phyloP scores from a whole-genome alignment of 2,329 filamentous ascomycete species.

The Lachnellula subtilissima region DNA sequence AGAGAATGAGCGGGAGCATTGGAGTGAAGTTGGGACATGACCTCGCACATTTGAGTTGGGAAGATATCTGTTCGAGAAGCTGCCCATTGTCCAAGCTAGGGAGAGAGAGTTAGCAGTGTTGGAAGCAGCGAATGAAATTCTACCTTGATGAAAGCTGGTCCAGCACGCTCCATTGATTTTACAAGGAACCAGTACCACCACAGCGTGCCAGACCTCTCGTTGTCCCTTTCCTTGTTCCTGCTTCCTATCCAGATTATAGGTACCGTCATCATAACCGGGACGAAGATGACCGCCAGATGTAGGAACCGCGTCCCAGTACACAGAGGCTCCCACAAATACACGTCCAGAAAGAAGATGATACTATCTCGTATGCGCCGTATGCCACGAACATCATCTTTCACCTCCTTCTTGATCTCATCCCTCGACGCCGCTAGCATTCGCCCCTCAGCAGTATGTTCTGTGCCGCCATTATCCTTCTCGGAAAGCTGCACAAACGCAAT shows the following conservation, averaged over 20 bases:
- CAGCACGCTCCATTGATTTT: constrained; percentile 82
- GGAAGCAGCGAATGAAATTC: background rate
- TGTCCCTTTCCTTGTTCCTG: constrained; percentile 57
- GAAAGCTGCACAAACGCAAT: constrained; percentile 54
- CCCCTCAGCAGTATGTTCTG: constrained; percentile 68
- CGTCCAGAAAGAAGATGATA: constrained; percentile 63
- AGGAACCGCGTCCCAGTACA: constrained; percentile 85
- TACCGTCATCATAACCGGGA: constrained; percentile 77
- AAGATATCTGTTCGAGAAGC: constrained; percentile 96
- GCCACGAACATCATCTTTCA: constrained; percentile 57
- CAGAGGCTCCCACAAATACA: constrained; percentile 76
- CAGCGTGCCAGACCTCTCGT: constrained; percentile 74
- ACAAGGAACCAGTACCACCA: constrained; percentile 96
- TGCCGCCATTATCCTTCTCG: constrained; percentile 47
- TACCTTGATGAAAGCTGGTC: constrained; percentile 96
- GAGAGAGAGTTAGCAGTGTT: constrained; percentile 17
- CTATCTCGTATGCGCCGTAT: constrained; percentile 53
- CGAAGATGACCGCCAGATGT: constrained; percentile 81
- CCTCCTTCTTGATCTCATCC: constrained; percentile 67
- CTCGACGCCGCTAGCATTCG: constrained; percentile 83
- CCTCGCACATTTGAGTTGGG: constrained; percentile 81
- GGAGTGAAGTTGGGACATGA: constrained; percentile 94
- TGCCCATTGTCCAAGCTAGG: constrained; percentile 91
- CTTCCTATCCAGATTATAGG: constrained; percentile 77
- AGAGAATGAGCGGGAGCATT: constrained; percentile 90